Evolutionary conservation across 2,329 filamentous ascomycete species (phyloP).

Genomic region (Didymella pomorum): DNA sequence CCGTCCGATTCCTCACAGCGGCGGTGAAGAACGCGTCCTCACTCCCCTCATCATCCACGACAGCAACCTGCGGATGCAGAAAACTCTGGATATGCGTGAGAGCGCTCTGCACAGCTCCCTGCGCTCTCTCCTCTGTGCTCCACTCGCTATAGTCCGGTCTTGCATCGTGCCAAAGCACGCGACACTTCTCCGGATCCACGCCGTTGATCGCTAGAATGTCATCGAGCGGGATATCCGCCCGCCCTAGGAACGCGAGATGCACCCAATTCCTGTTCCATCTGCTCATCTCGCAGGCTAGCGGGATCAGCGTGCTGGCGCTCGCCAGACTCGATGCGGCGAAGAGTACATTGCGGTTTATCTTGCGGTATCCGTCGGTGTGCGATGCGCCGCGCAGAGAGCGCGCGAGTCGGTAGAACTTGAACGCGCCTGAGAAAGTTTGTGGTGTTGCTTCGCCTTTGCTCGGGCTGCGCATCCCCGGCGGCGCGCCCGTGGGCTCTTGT

Average conservation of each 20-base stretch:
- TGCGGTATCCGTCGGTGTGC: conserved; percentile 60
- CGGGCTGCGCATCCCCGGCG: conserved; percentile 33
- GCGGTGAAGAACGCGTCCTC: conserved; percentile 75
- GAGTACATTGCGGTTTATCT: conserved; percentile 73
- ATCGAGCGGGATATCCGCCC: conserved; percentile 72
- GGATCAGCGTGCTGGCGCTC: conserved; percentile 76
- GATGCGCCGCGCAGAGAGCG: conserved; percentile 68
- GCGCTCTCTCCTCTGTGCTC: conserved; percentile 75
- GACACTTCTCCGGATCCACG: conserved; percentile 71
- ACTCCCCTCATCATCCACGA: conserved; percentile 71
- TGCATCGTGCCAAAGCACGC: conserved; percentile 74
- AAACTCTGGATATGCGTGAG: conserved; percentile 75
- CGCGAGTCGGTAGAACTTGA: conserved; percentile 73
- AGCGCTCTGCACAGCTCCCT: conserved; percentile 68
- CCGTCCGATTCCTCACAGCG: conserved; percentile 65
- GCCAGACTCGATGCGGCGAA: conserved; percentile 79
- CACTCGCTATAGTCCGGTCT: conserved; percentile 75
- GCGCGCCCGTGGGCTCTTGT: conserved; percentile 39
- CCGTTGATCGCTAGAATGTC: conserved; percentile 81
- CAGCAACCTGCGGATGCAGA: conserved; percentile 78
- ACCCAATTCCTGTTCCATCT: conserved; percentile 73
- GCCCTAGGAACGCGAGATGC: conserved; percentile 81
- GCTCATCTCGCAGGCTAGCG: conserved; percentile 88
- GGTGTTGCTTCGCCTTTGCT: conserved; percentile 26
- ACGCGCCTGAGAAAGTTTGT: conserved; percentile 68